These are phyloP conservation scores for Botryotinia globosa DNA, from an alignment of 2,329 filamentous ascomycete species.

Conservation along the genomic window DNA sequence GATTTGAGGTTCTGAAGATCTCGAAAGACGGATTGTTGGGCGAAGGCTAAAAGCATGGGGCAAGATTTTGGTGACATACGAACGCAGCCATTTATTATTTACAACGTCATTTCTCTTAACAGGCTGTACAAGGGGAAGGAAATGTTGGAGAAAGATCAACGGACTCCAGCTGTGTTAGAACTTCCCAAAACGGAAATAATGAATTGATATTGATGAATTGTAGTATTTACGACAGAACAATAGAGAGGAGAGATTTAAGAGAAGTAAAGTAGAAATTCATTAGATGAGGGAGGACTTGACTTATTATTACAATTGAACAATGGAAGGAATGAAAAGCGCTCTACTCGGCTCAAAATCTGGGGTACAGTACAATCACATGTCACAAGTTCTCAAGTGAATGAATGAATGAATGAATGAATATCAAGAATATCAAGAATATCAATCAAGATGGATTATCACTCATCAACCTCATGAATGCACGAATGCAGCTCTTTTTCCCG, in stretches of 20 bases:
- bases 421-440: no score
- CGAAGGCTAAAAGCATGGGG: constrained; percentile 16
- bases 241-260: neutral
- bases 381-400: neutral
- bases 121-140: constrained; percentile 21
- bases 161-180: neutral
- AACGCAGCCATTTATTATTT: constrained; percentile 39
- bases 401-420: neutral
- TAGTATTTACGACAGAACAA: neutral
- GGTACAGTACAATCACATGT: constrained; percentile 21
- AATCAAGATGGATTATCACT: neutral
- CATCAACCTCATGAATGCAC: neutral
- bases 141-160: neutral
- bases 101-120: constrained; percentile 37
- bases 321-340: neutral
- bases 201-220: no score
- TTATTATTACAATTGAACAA: constrained; percentile 10
- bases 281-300: neutral
- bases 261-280: neutral
- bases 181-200: neutral
- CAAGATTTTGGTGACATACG: constrained; percentile 30
- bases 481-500: neutral
- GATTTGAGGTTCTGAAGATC: constrained; percentile 18
- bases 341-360: constrained; percentile 16
- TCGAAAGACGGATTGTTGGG: constrained; percentile 2